A percentile compares a stretch with the other conserved stretches of the same genome.
Conservation (phyloP, 2,329 filamentous ascomycete genomes). For the Madurella mycetomatis region DNA sequence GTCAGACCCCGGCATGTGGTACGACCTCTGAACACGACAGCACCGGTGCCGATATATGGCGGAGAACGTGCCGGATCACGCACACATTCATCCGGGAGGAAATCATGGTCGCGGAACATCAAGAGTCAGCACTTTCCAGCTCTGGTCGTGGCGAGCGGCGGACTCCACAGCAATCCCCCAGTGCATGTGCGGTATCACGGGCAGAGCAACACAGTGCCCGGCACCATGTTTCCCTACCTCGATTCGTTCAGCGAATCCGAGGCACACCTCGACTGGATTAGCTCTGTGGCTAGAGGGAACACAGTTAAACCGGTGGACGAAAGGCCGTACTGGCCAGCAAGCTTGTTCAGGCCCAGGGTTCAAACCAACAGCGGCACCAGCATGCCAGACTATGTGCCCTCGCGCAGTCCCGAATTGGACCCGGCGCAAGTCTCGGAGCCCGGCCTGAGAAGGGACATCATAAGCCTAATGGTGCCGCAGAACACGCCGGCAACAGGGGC, state of each 20-base stretch:
- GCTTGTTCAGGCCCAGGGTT: constrained; percentile 12
- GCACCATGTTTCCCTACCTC: constrained; percentile 20
- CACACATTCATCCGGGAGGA: constrained; percentile 55
- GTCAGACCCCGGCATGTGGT: constrained; percentile 71
- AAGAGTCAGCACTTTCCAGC: constrained; percentile 14
- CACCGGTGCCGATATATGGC: constrained; percentile 38
- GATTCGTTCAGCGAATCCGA: constrained; percentile 28
- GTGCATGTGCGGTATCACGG: constrained; percentile 21
- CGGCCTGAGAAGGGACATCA: constrained; percentile 33
- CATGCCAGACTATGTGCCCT: constrained; percentile 40
- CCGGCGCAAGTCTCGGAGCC: constrained; percentile 29
- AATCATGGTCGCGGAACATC: constrained; percentile 21
- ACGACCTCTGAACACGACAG: constrained; percentile 41
- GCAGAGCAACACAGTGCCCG: constrained; percentile 9
- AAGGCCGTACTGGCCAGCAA: constrained; percentile 17
- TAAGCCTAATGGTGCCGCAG: constrained; percentile 37
- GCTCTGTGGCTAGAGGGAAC: constrained; percentile 12
- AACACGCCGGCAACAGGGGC: constrained; percentile 38
- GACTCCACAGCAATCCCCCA: constrained; percentile 8
- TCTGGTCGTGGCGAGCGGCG: neutral
- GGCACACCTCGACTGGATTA: constrained; percentile 27
- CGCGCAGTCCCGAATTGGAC: constrained; percentile 14
- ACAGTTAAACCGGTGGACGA: constrained; percentile 7
- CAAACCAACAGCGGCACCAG: constrained; percentile 35
- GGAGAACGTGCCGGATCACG: constrained; percentile 52